A percentile compares a stretch with the other conserved stretches of the same genome.
Conservation (phyloP, 2,329 filamentous ascomycete genomes). For the Venturia pyrina region DNA sequence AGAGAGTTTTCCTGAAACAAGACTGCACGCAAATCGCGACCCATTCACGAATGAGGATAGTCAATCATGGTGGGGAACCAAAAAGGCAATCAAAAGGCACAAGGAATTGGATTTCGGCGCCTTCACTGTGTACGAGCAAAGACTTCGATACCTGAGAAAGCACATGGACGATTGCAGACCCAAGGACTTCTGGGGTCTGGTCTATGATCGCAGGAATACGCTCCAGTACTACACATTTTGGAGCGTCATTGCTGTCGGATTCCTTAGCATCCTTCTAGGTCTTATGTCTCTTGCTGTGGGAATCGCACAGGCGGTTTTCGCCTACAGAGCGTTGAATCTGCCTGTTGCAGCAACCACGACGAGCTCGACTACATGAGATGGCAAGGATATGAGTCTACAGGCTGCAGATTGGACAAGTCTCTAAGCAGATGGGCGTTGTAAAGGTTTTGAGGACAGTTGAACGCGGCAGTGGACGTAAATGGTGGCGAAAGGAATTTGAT, state of each 20-base stretch:
- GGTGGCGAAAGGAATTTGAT: too few relatives aligned
- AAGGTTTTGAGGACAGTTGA: neutral
- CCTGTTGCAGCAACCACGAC: neutral
- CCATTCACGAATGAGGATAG: too few relatives aligned
- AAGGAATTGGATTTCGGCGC: neutral
- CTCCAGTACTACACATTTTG: neutral
- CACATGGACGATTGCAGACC: neutral
- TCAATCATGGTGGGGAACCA: too few relatives aligned
- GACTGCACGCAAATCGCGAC: too few relatives aligned
- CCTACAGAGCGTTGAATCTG: neutral
- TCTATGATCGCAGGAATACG: neutral
- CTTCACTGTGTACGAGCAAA: neutral
- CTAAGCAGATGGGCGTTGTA: neutral
- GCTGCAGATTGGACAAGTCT: neutral
- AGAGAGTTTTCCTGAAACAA: too few relatives aligned
- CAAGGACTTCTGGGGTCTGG: neutral
- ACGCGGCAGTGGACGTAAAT: too few relatives aligned
- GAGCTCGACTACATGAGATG: neutral
- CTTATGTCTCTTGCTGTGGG: neutral
- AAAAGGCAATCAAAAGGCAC: neutral
- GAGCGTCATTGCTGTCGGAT: neutral
- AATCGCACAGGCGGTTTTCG: neutral
- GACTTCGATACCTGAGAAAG: neutral
- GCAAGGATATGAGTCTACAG: neutral
- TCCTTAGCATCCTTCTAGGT: neutral